phyloP scores from a whole-genome alignment of 2,329 filamentous ascomycete genomes.

The Trichoderma afroharzianum region DNA sequence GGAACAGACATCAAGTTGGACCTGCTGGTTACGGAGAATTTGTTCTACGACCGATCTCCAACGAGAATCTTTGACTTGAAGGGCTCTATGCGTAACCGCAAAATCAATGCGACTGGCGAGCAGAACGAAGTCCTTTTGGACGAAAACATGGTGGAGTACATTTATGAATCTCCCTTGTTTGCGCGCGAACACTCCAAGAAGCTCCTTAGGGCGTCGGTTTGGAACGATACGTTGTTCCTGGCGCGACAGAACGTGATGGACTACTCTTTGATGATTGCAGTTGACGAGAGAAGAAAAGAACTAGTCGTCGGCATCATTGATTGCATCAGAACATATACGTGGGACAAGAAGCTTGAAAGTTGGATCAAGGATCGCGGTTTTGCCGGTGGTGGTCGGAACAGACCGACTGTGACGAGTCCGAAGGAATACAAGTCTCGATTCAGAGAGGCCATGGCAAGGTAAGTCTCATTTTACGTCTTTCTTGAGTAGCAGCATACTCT shows the following conservation, averaged over 20 bases:
- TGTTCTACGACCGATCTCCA: conserved; percentile 92
- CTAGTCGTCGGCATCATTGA: conserved; percentile 97
- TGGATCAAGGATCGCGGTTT: conserved; percentile 98
- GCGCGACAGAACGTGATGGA: conserved; percentile 98
- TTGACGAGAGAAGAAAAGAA: conserved; percentile 85
- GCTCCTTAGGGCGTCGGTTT: conserved; percentile 83
- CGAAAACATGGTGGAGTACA: conserved; percentile 99
- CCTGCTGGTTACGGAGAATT: conserved; percentile 91
- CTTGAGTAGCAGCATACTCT: neutral
- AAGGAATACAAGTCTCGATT: conserved; percentile 98
- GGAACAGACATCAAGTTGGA: conserved; percentile 94
- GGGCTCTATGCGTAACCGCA: conserved; percentile 96
- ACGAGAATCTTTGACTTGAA: conserved; percentile 94
- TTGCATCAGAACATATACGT: conserved; percentile 96
- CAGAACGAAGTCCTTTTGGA: conserved; percentile 94
- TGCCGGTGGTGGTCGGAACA: conserved; percentile 69
- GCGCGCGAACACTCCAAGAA: conserved; percentile 95
- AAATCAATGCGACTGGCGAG: conserved; percentile 92
- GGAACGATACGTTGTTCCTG: conserved; percentile 96
- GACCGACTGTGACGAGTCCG: conserved; percentile 92
- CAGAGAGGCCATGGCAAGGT: conserved; percentile 92
- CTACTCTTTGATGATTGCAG: conserved; percentile 96
- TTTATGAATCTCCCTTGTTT: conserved; percentile 95
- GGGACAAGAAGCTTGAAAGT: conserved; percentile 99
- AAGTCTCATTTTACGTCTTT: conserved; percentile 38